These are phyloP conservation scores for Macrophomina tecta DNA, from an alignment of 2,329 filamentous ascomycete genomes.

Conservation along the genomic window DNA sequence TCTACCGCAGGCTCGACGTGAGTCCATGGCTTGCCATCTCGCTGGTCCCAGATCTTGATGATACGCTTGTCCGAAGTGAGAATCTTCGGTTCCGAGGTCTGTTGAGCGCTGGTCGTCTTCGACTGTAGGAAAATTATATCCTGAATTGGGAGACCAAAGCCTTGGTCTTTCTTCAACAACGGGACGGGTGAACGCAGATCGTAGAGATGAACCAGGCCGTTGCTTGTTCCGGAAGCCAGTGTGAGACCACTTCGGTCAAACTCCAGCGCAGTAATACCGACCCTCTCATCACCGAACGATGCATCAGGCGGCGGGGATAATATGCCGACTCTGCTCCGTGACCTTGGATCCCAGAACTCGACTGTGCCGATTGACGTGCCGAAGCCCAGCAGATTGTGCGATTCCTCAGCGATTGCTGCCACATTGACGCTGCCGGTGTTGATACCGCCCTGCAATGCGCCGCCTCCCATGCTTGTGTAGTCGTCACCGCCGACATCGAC, in stretches of 20 bases:
- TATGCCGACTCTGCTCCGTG: constrained; percentile 79
- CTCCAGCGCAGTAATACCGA: constrained; percentile 83
- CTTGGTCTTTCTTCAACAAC: constrained; percentile 90
- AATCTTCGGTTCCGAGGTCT: constrained; percentile 73
- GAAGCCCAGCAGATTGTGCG: constrained; percentile 89
- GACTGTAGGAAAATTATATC: constrained; percentile 75
- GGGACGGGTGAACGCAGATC: constrained; percentile 89
- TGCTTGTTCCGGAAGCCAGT: constrained; percentile 84
- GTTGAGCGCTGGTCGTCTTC: constrained; percentile 69
- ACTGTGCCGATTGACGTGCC: constrained; percentile 95
- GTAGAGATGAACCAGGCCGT: constrained; percentile 86
- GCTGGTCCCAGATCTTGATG: constrained; percentile 94
- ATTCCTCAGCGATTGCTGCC: constrained; percentile 83
- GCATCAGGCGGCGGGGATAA: constrained; percentile 62
- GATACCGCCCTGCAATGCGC: constrained; percentile 85
- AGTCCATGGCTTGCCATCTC: constrained; percentile 86
- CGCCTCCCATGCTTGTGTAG: constrained; percentile 66
- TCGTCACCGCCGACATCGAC: constrained; percentile 89
- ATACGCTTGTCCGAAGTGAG: constrained; percentile 92
- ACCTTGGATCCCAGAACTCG: constrained; percentile 94
- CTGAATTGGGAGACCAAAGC: constrained; percentile 90
- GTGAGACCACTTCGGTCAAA: constrained; percentile 86
- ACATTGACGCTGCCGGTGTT: constrained; percentile 85
- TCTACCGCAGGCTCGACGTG: constrained; percentile 94
- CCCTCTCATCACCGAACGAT: constrained; percentile 44